Evolutionary conservation across 129 eudicot species (phyloP).

Genomic region (Dittrichia graveolens): DNA sequence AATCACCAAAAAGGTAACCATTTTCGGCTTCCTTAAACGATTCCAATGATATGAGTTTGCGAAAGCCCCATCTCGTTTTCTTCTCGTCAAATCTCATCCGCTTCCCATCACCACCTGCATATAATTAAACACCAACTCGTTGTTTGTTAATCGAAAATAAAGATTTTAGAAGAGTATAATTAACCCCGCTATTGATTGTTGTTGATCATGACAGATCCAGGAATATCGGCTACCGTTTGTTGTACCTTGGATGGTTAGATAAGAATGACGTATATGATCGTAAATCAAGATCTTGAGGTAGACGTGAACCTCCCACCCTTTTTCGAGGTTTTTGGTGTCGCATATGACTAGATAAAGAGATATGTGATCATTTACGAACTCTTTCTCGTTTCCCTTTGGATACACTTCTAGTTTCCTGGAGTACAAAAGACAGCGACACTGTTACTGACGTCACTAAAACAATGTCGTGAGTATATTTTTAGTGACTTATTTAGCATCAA

Average conservation of each 20-base stretch:
- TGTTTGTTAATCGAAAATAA: too few relatives aligned
- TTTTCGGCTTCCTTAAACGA: conserved; percentile 32
- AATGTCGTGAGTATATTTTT: too few relatives aligned
- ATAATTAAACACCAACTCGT: background rate
- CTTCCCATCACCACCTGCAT: conserved; percentile 29
- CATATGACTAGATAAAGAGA: conserved; percentile 39
- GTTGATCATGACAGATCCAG: too few relatives aligned
- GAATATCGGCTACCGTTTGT: background rate
- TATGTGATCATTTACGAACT: conserved; percentile 30
- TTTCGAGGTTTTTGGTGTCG: conserved; percentile 25
- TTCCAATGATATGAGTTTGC: conserved; percentile 37
- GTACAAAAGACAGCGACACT: too few relatives aligned
- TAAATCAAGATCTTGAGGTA: conserved; percentile 40
- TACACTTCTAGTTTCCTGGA: conserved; percentile 36
- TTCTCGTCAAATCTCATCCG: conserved; percentile 40
- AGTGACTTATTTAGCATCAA: too few relatives aligned
- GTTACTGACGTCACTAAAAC: too few relatives aligned
- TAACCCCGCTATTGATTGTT: too few relatives aligned
- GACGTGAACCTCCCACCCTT: conserved; percentile 38
- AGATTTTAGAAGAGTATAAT: too few relatives aligned
- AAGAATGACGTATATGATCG: conserved; percentile 39
- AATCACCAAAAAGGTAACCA: conserved; percentile 39
- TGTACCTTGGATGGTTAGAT: conserved; percentile 44
- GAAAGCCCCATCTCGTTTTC: conserved; percentile 39
- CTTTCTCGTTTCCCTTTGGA: conserved; percentile 37